Evolutionary conservation across 2,329 filamentous ascomycete species (phyloP).

Genomic region (Alternaria brassicae): DNA sequence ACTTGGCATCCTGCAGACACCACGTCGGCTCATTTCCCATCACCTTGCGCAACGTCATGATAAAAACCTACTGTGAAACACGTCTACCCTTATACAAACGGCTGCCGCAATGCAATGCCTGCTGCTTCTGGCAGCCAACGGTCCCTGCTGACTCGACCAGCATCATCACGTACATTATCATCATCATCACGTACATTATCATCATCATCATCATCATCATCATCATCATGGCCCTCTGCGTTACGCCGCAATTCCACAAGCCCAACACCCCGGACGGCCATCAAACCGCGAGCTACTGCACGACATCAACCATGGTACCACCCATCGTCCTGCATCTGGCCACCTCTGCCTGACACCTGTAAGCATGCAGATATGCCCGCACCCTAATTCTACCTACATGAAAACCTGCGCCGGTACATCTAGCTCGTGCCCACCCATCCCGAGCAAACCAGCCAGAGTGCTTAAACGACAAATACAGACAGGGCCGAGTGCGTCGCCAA

Average conservation of each 20-base stretch:
- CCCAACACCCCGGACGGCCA: constrained; percentile 3
- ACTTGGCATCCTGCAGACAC: constrained; percentile 7
- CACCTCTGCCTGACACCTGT: neutral
- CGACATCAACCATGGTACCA: constrained; percentile 19
- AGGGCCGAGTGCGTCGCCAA: neutral
- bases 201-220: neutral
- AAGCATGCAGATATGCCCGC: neutral
- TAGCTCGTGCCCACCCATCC: constrained; percentile 3
- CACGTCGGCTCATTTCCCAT: constrained; percentile 11
- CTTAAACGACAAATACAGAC: neutral
- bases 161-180: neutral
- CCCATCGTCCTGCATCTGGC: neutral
- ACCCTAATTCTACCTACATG: neutral
- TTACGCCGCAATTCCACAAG: constrained; percentile 8
- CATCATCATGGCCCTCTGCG: constrained; percentile 1
- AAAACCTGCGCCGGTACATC: constrained; percentile 2
- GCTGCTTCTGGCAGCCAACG: neutral
- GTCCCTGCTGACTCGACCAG: constrained; percentile 7
- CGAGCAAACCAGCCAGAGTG: neutral
- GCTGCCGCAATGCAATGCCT: constrained; percentile 6
- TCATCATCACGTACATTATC: neutral
- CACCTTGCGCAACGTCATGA: constrained; percentile 3
- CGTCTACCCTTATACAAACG: constrained; percentile 2
- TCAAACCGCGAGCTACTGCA: constrained; percentile 16
- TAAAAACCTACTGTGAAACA: constrained; percentile 1